Evolutionary conservation across 2,329 filamentous ascomycete genomes (phyloP).

Genomic region (Tympanopsis confertula): DNA sequence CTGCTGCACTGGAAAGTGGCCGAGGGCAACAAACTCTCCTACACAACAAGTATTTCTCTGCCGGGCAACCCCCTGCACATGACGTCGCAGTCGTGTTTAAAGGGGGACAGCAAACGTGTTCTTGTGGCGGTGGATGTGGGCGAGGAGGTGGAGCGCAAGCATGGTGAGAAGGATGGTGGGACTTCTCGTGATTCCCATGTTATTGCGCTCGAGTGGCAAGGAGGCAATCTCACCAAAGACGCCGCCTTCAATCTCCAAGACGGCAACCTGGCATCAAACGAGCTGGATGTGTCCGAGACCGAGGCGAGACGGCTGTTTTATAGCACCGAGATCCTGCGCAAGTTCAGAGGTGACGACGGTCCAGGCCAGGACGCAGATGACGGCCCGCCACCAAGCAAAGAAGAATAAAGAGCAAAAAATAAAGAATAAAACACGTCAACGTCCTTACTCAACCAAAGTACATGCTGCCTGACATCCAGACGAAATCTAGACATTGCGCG

Average conservation of each 20-base stretch:
- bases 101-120: neutral
- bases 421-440: no score
- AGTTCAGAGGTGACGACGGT: slow-evolving; percentile 22
- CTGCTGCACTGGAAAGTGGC: neutral
- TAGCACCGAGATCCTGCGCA: slow-evolving; percentile 33
- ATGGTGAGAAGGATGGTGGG: neutral
- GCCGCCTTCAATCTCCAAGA: slow-evolving; percentile 13
- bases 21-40: no score
- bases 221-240: slow-evolving; percentile 17
- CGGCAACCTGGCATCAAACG: slow-evolving; percentile 11
- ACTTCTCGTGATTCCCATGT: slow-evolving; percentile 1
- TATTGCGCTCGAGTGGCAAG: slow-evolving; percentile 17
- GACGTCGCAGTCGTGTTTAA: neutral
- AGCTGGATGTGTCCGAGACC: slow-evolving; percentile 19
- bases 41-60: neutral
- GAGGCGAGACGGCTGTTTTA: slow-evolving; percentile 32
- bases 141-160: no score
- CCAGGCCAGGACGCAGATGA: slow-evolving; percentile 5
- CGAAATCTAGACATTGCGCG: no score
- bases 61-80: neutral
- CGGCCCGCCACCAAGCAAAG: no score
- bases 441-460: no score
- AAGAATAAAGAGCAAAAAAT: no score
- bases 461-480: no score
- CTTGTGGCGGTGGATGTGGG: neutral